Evolutionary conservation across 164 flowering plant species (phyloP).

Genomic region (Kingdonia uniflora): DNA sequence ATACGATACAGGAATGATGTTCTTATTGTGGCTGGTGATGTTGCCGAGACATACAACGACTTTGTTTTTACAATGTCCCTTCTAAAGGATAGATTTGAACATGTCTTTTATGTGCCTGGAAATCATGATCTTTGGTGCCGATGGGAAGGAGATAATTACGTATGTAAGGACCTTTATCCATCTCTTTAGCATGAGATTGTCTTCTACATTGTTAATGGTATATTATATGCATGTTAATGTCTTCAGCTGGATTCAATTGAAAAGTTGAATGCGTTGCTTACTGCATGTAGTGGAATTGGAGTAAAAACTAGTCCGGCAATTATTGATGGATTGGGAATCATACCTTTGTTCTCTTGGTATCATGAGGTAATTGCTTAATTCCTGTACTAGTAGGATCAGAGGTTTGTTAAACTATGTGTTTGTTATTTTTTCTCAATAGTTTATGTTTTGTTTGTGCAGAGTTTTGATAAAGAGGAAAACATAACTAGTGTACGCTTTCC

Average conservation of each 20-base stretch:
- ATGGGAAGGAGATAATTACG: slow-evolving; percentile 26
- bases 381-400: neutral
- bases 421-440: neutral
- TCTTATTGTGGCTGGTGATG: too few relatives aligned
- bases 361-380: neutral
- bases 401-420: too few relatives aligned
- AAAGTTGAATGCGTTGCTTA: slow-evolving; percentile 55
- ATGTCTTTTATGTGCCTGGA: slow-evolving; percentile 68
- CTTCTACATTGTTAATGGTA: neutral
- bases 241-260: slow-evolving; percentile 66
- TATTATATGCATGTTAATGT: neutral
- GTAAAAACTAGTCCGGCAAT: slow-evolving; percentile 49
- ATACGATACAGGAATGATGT: too few relatives aligned
- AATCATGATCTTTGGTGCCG: slow-evolving; percentile 84
- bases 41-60: too few relatives aligned
- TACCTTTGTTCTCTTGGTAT: too few relatives aligned
- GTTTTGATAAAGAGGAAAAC: slow-evolving; percentile 75
- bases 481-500: slow-evolving; percentile 47
- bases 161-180: slow-evolving; percentile 14
- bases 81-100: slow-evolving; percentile 45
- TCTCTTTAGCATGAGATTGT: neutral
- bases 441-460: slow-evolving; percentile 29
- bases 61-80: too few relatives aligned
- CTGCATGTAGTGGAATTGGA: slow-evolving; percentile 50
- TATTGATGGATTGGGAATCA: slow-evolving; percentile 53